These are phyloP conservation scores for Misopates orontium DNA, from an alignment of 257 asterid species.

Conservation along the genomic window DNA sequence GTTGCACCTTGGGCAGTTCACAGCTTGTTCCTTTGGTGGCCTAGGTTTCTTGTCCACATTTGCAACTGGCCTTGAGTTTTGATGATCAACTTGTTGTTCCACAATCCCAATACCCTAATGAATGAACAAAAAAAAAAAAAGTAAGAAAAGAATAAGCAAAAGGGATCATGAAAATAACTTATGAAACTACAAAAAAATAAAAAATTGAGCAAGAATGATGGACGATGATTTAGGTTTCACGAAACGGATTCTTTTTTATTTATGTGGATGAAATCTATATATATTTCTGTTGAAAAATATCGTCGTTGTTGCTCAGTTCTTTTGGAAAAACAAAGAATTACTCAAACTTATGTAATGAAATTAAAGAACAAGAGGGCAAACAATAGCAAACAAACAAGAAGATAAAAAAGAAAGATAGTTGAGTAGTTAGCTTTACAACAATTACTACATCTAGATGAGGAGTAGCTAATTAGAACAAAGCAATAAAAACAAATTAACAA, in stretches of 20 bases:
- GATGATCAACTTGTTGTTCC: constrained; percentile 36
- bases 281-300: too few relatives aligned
- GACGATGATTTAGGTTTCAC: too few relatives aligned
- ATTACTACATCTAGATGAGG: too few relatives aligned
- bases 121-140: background rate
- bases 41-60: constrained; percentile 55
- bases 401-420: constrained; percentile 14
- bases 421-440: too few relatives aligned
- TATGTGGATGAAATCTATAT: too few relatives aligned
- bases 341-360: constrained; percentile 23
- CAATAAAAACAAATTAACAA: constrained; percentile 32
- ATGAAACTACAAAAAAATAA: too few relatives aligned
- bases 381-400: constrained; percentile 32
- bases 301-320: too few relatives aligned
- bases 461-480: background rate
- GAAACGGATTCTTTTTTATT: too few relatives aligned
- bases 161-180: background rate
- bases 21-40: constrained; percentile 68
- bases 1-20: constrained; percentile 82
- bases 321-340: background rate
- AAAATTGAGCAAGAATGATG: too few relatives aligned
- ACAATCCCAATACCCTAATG: constrained; percentile 48
- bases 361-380: constrained; percentile 7
- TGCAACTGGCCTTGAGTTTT: constrained; percentile 28
- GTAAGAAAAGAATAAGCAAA: background rate